Conservation (phyloP, 768 basidiomycete species). For the Podaxis carcinomalis region DNA sequence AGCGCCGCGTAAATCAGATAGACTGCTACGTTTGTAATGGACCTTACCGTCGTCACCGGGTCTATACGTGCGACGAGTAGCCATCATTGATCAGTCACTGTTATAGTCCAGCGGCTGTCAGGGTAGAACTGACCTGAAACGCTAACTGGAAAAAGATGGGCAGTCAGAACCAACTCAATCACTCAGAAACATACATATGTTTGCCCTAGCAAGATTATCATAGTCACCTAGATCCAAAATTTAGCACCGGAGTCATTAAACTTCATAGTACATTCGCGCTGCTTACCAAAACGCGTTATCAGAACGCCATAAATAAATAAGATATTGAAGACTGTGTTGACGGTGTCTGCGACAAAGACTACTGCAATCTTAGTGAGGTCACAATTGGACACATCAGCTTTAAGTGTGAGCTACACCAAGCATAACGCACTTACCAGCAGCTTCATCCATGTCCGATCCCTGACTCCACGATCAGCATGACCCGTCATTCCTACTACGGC, state of each 20-base stretch:
- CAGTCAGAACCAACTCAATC: not conserved
- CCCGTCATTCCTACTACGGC: constrained; percentile 14
- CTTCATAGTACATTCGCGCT: not conserved
- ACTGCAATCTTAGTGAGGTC: not conserved
- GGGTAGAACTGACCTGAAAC: not conserved
- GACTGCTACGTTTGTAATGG: not conserved
- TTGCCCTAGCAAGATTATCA: not conserved
- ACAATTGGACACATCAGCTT: not conserved
- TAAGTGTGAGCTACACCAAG: not conserved
- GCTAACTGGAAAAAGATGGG: not conserved
- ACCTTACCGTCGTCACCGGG: not conserved
- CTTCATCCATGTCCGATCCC: constrained; percentile 44
- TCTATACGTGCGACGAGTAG: not conserved
- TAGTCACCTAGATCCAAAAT: constrained; percentile 13
- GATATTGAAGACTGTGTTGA: constrained; percentile 40
- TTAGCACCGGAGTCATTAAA: not conserved
- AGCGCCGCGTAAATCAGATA: not conserved
- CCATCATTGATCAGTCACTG: not conserved
- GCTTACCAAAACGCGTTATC: constrained; percentile 42
- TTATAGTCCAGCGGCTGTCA: not conserved
- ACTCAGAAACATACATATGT: constrained; percentile 2
- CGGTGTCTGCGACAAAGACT: constrained; percentile 43
- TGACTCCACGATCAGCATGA: constrained; percentile 13
- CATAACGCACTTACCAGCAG: constrained; percentile 30
- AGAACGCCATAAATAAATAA: constrained; percentile 42